phyloP scores from a whole-genome alignment of 176 grass and related monocot species.

The Echinochloa phyllopogon region DNA sequence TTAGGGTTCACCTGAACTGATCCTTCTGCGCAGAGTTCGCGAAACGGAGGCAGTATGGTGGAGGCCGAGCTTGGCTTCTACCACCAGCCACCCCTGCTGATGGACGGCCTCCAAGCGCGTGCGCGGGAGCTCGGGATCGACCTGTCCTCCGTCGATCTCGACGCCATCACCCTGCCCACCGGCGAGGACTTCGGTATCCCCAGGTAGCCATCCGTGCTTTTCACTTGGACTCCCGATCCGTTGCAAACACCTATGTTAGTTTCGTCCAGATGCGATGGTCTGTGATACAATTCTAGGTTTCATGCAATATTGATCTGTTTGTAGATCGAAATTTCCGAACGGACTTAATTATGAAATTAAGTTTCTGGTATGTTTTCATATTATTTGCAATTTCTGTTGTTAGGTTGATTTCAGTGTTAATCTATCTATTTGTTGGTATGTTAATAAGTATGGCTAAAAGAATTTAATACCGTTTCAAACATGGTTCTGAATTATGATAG shows the following conservation, averaged over 20 bases:
- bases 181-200: slow-evolving; percentile 70
- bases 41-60: background rate
- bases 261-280: background rate
- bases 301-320: background rate
- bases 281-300: background rate
- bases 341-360: background rate
- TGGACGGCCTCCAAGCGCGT: slow-evolving; percentile 62
- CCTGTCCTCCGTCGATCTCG: slow-evolving; percentile 64
- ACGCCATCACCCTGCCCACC: slow-evolving; percentile 66
- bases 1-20: background rate
- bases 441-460: background rate
- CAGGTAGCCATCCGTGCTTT: slow-evolving; percentile 44
- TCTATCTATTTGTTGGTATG: background rate
- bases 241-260: background rate
- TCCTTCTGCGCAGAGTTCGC: background rate
- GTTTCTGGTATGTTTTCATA: background rate
- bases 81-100: slow-evolving; percentile 15
- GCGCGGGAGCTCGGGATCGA: slow-evolving; percentile 57
- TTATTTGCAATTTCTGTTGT: background rate
- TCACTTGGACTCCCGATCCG: background rate
- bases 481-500: background rate
- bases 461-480: background rate
- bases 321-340: background rate
- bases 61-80: background rate
- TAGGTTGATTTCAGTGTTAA: background rate